These are phyloP conservation scores for Coniophora puteana DNA, from an alignment of 1,284 basidiomycete species.

Conservation along the genomic window DNA sequence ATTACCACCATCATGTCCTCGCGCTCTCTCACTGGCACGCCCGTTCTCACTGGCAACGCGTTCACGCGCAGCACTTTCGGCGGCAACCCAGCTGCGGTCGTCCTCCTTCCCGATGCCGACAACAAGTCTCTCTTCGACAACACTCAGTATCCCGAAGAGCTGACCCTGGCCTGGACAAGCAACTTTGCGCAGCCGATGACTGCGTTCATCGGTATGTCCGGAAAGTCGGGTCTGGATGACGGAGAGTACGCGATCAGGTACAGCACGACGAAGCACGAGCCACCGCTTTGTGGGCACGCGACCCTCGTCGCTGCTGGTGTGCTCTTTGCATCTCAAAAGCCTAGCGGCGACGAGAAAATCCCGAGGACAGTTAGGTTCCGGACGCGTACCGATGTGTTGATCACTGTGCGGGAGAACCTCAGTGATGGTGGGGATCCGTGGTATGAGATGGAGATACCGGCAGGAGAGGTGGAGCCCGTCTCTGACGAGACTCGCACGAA, in stretches of 20 bases:
- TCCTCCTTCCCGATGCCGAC: conserved; percentile 34
- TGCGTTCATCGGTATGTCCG: conserved; percentile 8
- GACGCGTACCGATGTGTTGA: conserved; percentile 5
- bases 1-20: background rate
- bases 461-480: conserved; percentile 23
- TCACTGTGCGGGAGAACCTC: conserved; percentile 9
- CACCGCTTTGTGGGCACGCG: conserved; percentile 10
- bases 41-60: conserved; percentile 35
- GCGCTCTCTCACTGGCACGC: background rate
- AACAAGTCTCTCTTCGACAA: conserved; percentile 19
- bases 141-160: conserved; percentile 11
- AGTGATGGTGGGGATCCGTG: conserved; percentile 30
- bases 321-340: conserved; percentile 3
- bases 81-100: conserved; percentile 52
- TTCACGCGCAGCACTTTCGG: conserved; percentile 40
- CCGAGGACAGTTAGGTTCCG: conserved; percentile 3
- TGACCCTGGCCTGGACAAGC: conserved; percentile 3
- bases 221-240: too few species aligned
- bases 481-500: conserved; percentile 25
- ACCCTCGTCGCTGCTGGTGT: conserved; percentile 8
- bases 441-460: conserved; percentile 41
- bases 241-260: conserved; percentile 8
- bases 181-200: conserved; percentile 10
- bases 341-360: background rate
- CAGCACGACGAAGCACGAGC: background rate